phyloP scores from a whole-genome alignment of 305 asterid species.

The Rubia balearica region DNA sequence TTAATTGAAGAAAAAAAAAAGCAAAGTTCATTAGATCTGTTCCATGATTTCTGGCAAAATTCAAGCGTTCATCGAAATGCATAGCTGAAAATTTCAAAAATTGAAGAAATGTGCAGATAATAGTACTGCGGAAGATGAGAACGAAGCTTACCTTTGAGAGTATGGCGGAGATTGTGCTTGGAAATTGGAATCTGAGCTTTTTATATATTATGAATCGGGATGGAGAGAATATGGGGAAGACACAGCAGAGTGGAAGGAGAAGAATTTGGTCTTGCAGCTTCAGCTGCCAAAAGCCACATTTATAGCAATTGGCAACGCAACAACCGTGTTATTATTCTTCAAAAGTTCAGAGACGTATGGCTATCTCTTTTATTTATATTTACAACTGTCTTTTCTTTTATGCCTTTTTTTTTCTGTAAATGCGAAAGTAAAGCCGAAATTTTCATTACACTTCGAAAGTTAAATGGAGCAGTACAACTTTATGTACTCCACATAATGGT shows the following conservation, averaged over 20 bases:
- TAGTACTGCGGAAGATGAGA: background rate
- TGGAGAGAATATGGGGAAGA: background rate
- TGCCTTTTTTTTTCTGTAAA: background rate
- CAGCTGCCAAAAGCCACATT: constrained; percentile 2
- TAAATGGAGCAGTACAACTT: background rate
- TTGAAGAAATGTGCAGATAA: background rate
- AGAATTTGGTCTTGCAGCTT: background rate
- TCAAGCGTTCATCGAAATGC: background rate
- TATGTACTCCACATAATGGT: too few relatives aligned
- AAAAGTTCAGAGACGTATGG: background rate
- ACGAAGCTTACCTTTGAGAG: background rate
- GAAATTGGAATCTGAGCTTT: background rate
- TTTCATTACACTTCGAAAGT: background rate
- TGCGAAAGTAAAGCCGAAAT: background rate
- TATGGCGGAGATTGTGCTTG: background rate
- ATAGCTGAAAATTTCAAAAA: background rate
- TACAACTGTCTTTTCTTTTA: background rate
- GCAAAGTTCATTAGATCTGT: background rate
- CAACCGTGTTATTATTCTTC: background rate
- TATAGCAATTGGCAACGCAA: background rate
- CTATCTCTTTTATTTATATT: background rate
- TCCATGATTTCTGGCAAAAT: background rate
- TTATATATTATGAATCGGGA: background rate
- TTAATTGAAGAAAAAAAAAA: too few relatives aligned
- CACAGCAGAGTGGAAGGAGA: background rate